Conservation (phyloP, 129 eudicot genomes). For the Flaveria ramosissima region DNA sequence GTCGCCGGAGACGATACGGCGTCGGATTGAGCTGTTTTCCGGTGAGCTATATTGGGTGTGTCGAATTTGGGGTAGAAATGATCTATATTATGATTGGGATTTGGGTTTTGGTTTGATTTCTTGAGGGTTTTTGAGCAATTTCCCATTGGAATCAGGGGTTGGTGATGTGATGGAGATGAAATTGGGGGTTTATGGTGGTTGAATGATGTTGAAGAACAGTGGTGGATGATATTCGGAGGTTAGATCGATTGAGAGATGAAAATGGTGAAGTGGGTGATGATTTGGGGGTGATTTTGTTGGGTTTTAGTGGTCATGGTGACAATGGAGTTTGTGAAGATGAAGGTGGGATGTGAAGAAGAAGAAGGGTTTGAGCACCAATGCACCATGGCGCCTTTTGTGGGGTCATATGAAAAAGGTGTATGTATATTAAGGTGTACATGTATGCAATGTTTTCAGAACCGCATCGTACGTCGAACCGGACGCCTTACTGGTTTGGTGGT, state of each 20-base stretch:
- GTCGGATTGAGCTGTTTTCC: slow-evolving; percentile 22
- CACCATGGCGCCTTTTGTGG: slow-evolving; percentile 35
- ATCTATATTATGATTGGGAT: background rate
- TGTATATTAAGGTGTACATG: background rate
- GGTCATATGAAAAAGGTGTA: slow-evolving; percentile 10
- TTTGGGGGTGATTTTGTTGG: background rate
- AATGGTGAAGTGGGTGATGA: slow-evolving; percentile 25
- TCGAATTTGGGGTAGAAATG: slow-evolving; percentile 7
- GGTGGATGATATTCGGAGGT: slow-evolving; percentile 29
- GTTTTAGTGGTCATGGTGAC: slow-evolving; percentile 17
- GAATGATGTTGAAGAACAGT: slow-evolving; percentile 23
- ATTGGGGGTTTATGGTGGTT: slow-evolving; percentile 17
- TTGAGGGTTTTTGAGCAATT: slow-evolving; percentile 48
- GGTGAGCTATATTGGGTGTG: slow-evolving; percentile 10
- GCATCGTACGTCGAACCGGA: too few species aligned
- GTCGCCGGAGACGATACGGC: slow-evolving; percentile 10
- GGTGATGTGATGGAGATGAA: background rate
- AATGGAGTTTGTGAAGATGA: background rate
- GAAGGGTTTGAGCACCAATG: background rate
- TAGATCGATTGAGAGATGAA: slow-evolving; percentile 28
- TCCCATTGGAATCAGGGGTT: slow-evolving; percentile 41
- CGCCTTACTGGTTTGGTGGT: too few species aligned
- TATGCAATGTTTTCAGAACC: too few species aligned
- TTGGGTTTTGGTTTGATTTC: slow-evolving; percentile 46
- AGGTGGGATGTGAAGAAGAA: slow-evolving; percentile 11